A percentile compares a stretch with the other conserved stretches of the same genome.
phyloP scores from a whole-genome alignment of 345 rosid genomes.

The Anacardium occidentale region DNA sequence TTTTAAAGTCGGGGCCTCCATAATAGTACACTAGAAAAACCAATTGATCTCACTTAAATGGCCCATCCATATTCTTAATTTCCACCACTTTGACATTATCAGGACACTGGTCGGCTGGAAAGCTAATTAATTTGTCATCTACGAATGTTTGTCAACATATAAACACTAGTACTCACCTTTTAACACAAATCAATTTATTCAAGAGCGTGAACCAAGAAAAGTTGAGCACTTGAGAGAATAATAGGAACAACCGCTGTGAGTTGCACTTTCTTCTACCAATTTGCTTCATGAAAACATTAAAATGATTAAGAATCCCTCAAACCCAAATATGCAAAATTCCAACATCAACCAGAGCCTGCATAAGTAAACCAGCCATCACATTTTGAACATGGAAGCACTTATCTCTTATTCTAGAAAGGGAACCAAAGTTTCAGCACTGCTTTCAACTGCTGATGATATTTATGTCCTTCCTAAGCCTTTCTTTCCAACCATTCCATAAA shows the following conservation, averaged over 20 bases:
- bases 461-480: conserved; percentile 41
- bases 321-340: not conserved
- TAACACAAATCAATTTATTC: too few species aligned
- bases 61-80: too few species aligned
- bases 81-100: too few species aligned
- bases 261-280: not conserved
- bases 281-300: not conserved
- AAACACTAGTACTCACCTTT: too few species aligned
- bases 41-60: too few species aligned
- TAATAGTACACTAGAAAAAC: too few species aligned
- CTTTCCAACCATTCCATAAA: conserved; percentile 94
- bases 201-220: too few species aligned
- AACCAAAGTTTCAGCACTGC: conserved; percentile 8
- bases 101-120: too few species aligned
- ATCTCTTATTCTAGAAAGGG: conserved; percentile 18
- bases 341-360: conserved; percentile 1
- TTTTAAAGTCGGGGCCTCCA: too few species aligned
- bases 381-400: conserved; percentile 11
- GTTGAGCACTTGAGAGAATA: not conserved
- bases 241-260: not conserved
- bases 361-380: conserved; percentile 11
- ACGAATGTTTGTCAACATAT: too few species aligned
- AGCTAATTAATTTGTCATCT: not conserved
- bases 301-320: not conserved
- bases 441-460: conserved; percentile 16